phyloP scores from a whole-genome alignment of 345 rosid species.

The Noccaea caerulescens region DNA sequence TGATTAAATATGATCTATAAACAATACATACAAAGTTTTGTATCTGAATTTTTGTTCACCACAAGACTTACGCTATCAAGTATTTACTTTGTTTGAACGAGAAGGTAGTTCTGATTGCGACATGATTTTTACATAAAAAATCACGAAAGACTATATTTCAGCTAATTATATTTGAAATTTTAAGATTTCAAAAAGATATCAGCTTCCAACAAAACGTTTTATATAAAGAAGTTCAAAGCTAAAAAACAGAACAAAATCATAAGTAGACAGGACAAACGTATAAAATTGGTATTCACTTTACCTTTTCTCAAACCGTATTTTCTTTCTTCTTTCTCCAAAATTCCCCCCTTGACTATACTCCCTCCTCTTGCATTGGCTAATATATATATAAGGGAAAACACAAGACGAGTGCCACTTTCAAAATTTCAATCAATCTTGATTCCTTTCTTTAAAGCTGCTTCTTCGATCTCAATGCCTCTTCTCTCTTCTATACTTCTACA shows the following conservation, averaged over 20 bases:
- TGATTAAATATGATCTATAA: background rate
- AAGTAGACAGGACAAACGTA: constrained; percentile 7
- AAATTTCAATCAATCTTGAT: constrained; percentile 47
- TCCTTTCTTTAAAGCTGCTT: constrained; percentile 68
- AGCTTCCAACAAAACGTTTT: background rate
- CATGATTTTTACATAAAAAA: background rate
- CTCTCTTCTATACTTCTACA: constrained; percentile 45
- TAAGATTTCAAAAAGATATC: no score
- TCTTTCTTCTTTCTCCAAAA: background rate
- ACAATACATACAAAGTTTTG: no score
- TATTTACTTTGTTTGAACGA: background rate
- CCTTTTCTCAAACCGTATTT: background rate
- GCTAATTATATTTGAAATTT: no score
- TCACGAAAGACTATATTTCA: no score
- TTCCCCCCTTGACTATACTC: background rate
- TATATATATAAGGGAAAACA: background rate
- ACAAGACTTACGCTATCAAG: background rate
- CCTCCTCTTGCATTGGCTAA: constrained; percentile 17
- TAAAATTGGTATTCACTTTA: background rate
- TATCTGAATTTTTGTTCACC: background rate
- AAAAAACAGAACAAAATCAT: background rate
- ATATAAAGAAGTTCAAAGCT: background rate
- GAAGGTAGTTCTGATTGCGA: background rate
- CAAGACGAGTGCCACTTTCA: background rate
- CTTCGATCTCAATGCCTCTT: constrained; percentile 41